A percentile compares a stretch with the other conserved stretches of the same genome.
phyloP scores from a whole-genome alignment of 106 monocot genomes.

The Platanthera zijinensis region DNA sequence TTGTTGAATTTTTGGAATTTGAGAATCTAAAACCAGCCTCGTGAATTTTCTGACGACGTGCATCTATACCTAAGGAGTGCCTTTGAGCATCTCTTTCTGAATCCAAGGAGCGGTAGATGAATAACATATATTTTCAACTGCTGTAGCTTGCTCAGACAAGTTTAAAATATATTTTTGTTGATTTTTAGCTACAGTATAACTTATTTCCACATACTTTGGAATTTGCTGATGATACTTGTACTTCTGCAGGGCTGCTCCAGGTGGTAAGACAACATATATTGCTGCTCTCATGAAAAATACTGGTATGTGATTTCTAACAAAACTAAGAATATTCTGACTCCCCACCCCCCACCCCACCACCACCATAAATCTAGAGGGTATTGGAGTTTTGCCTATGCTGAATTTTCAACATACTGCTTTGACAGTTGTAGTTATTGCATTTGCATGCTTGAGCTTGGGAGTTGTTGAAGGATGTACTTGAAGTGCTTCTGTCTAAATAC shows the following conservation, averaged over 20 bases:
- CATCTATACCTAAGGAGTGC: neutral
- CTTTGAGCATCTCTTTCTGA: neutral
- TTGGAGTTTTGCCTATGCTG: neutral
- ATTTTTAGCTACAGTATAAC: no score
- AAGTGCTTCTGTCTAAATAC: neutral
- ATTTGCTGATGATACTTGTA: slow-evolving; percentile 8
- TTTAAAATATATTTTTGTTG: no score
- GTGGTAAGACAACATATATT: slow-evolving; percentile 98
- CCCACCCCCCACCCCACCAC: no score
- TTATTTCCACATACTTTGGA: neutral
- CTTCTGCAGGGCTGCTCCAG: slow-evolving; percentile 79
- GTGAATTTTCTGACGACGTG: neutral
- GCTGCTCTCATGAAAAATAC: slow-evolving; percentile 95
- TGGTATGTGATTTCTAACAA: slow-evolving; percentile 27
- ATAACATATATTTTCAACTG: neutral
- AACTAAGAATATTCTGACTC: neutral
- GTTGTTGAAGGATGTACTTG: neutral
- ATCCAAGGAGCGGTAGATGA: neutral
- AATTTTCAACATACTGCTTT: neutral
- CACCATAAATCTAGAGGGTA: neutral
- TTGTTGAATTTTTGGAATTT: neutral
- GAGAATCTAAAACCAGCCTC: neutral
- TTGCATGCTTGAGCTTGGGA: neutral
- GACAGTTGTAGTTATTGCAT: neutral
- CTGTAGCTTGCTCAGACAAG: neutral